phyloP scores from a whole-genome alignment of 1,284 basidiomycete genomes.

The Athelia psychrophila region DNA sequence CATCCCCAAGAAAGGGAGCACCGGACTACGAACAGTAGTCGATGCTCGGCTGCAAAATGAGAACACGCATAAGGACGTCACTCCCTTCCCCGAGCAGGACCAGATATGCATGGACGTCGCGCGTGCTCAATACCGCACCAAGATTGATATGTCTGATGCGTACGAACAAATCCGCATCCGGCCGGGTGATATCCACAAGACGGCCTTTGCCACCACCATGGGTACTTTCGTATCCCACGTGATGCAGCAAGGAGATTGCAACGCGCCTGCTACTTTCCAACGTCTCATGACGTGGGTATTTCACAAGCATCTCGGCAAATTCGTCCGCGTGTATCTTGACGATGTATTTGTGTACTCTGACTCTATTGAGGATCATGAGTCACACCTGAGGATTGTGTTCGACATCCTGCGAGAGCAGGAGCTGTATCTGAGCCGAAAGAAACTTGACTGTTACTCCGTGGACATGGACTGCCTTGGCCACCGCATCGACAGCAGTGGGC shows the following conservation, averaged over 20 bases:
- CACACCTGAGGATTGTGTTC: conserved; percentile 14
- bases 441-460: conserved; percentile 16
- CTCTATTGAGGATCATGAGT: conserved; percentile 16
- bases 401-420: conserved; percentile 7
- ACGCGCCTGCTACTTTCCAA: conserved; percentile 22
- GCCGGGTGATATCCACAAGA: conserved; percentile 11
- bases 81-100: conserved; percentile 35
- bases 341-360: conserved; percentile 19
- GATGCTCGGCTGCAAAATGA: conserved; percentile 30
- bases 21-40: conserved; percentile 27
- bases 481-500: conserved; percentile 10
- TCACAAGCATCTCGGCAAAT: conserved; percentile 12
- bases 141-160: conserved; percentile 31
- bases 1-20: conserved; percentile 26
- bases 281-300: conserved; percentile 20
- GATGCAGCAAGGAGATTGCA: conserved; percentile 33
- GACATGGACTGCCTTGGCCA: conserved; percentile 16
- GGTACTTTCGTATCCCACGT: conserved; percentile 24
- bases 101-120: conserved; percentile 27
- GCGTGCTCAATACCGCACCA: conserved; percentile 18
- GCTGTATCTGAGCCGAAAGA: conserved; percentile 7
- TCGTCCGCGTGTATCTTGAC: conserved; percentile 17
- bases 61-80: conserved; percentile 33
- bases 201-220: conserved; percentile 17
- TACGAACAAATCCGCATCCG: conserved; percentile 23